Evolutionary conservation across 2,329 filamentous ascomycete genomes (phyloP), one percentile per base, ranked within the genome.

Genomic region (Clonostachys solani): DNA sequence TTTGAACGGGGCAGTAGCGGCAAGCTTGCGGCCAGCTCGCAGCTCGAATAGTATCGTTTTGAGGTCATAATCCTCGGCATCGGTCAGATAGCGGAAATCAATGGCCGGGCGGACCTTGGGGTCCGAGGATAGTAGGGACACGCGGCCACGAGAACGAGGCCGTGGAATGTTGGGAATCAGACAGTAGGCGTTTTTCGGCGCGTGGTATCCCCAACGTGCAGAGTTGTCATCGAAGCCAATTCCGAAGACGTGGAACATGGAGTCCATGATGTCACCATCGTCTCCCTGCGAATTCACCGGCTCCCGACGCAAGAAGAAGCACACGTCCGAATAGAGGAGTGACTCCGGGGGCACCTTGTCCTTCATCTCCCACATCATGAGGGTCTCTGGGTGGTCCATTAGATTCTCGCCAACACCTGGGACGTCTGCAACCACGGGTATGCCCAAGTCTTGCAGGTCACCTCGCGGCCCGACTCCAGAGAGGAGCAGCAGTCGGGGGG

Each of bases 241-340:
- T 69, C 95, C 90, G 74, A 95, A 95, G 78, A 90, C 95, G 73
- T 95, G 90, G 87, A 94, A 92, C 90, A 95, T 95, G 59, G 95
- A 71, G 61, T 96, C 91, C 52, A 86, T 87, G 47, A 88, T 84
- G 51, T 87, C 80, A 45, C 86, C 86, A 56, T 95, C 89, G 53
- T 29, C 41, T n/a, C 36, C 36, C 36, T 6, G 16, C 13, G 16
- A 15, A 9, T 38, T 38, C 4, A 6, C 5, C 6, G 72, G 60
- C 63, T 90, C 81, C 48, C 87, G 84, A 48, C 87, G 84, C 48
- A 91, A 72, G 75, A 92, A 91, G 57, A 89, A 84, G 50, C 84
- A 86, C 2, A 85, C 86, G 61, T 92, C 87, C 33, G 82, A 89
- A 66, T 89, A 85, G 84, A 89, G 89, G 56, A 85, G 88, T 36